phyloP scores from a whole-genome alignment of 2,329 filamentous ascomycete species.

The Arthrobotrys sphaeroides region DNA sequence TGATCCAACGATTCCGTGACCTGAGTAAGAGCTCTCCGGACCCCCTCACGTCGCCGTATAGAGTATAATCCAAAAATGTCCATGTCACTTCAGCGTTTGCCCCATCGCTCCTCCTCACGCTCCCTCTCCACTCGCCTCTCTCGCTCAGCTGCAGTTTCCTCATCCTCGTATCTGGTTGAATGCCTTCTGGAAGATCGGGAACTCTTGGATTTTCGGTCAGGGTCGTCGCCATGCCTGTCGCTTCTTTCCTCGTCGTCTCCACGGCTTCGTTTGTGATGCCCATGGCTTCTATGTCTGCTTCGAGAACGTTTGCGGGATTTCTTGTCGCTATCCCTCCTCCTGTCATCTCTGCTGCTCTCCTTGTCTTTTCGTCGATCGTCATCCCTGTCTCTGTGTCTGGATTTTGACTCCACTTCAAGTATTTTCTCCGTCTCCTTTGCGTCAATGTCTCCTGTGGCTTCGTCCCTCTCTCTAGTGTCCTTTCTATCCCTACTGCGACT shows the following conservation, averaged over 20 bases:
- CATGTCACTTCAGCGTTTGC: constrained; percentile 47
- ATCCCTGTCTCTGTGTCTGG: constrained; percentile 54
- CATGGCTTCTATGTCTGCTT: constrained; percentile 50
- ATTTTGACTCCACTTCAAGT: constrained; percentile 38
- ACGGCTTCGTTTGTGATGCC: constrained; percentile 51
- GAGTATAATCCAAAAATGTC: not conserved
- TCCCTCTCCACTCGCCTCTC: constrained; percentile 58
- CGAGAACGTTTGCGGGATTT: constrained; percentile 51
- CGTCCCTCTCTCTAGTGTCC: constrained; percentile 53
- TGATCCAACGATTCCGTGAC: constrained; percentile 8
- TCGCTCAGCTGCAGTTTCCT: constrained; percentile 55
- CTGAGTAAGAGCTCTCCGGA: constrained; percentile 24
- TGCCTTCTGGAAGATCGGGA: constrained; percentile 56
- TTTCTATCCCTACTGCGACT: constrained; percentile 49
- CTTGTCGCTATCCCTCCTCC: constrained; percentile 50
- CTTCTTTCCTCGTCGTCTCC: constrained; percentile 51
- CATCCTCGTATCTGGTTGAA: constrained; percentile 58
- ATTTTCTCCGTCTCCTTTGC: constrained; percentile 47
- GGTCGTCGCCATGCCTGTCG: constrained; percentile 54
- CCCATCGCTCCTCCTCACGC: constrained; percentile 58
- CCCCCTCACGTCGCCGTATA: constrained; percentile 15
- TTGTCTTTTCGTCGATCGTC: constrained; percentile 52
- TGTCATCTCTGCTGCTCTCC: constrained; percentile 52
- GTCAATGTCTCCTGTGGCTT: constrained; percentile 54
- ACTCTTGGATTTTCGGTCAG: constrained; percentile 53